Evolutionary conservation across 2,329 filamentous ascomycete genomes (phyloP), one percentile per base, ranked within the genome.

Genomic region (Trichoderma citrinoviride): DNA sequence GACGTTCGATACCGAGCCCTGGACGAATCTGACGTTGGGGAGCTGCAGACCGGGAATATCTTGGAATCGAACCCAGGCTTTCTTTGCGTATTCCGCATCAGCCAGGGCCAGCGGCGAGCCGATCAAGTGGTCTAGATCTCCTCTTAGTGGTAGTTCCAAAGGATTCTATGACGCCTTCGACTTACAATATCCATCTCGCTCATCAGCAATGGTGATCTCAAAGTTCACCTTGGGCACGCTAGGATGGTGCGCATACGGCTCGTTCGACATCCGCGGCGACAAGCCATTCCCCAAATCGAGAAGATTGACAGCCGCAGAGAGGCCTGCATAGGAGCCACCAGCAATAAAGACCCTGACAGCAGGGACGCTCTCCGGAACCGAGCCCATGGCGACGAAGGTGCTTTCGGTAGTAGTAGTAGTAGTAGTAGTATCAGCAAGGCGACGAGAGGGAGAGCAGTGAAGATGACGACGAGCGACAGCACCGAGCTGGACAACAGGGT

Each of bases 131-230:
- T 87, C 90, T 92, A 66, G 5, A 5, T 19, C 23, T 8, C 14
- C 10, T 14, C 23, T 61, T 65, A 50, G 21, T 37, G 33, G 10
- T 3, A 12, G 1, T 4, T 29, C 14, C 2, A 3, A 19, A 7
- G 1, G 5, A 1, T 19, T 15, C 7, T 19, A 33, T 3, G n/a
- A 12, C 49, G 33, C 17, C 5, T 2, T 0, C 4, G 6, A 77
- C 88, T 70, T 80, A 93, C 90, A 93, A 74, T 87, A 93, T n/a
- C 91, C 91, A 79, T 93, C 90, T n/a, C 89, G 81, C 75, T 93
- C 89, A 71, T 93, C 90, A 25, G 91, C 86, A 23, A 93, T 83
- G 23, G 89, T 92, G 57, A 93, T 87, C 43, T 92, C 83, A 15
- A 91, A 76, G 1, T 85, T 81, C 50, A 89, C 79, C 25, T 79